Base-by-base conservation (phyloP, 1,284 basidiomycete genomes). In the Apiotrichum sp. region DNA sequence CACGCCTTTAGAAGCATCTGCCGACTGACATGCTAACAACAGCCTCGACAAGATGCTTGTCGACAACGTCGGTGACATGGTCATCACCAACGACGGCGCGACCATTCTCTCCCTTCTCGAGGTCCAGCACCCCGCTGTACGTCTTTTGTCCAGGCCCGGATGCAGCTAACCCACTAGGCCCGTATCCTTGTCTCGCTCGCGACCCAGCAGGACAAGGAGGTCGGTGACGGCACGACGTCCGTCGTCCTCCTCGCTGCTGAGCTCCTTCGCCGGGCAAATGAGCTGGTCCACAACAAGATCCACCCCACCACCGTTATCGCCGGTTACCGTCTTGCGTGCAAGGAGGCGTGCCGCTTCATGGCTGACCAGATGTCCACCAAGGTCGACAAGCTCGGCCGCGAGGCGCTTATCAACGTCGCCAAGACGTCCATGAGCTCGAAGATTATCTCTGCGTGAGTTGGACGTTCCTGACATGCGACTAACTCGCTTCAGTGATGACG, bases 351-450 rank as follows among this genome's bases (percentile, higher is more conserved):
- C 73, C 91, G 92, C 75, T 98, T 95, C 78, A 91, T 99, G 86
- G 90, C 93, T 68, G 95, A 98, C 72, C 95, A 98, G 76, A 79
- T 99, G 57, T 90, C 89, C 69, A 87, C 96, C 57, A 98, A 93
- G 78, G 91, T 98, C 39, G 95, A 98, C 73, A 77, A 84, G 50
- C 81, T 98, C 22, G 93, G 93, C 47, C 83, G 87, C 66, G 95
- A 98, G 52, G 90, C 91, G 42, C 78, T 99, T 71, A 81, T 98
- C 76, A 99, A 97, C 78, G 89, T 92, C 34, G 96, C 96, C 56
- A 98, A 96, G 81, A 99, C 96, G 47, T 93, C 88, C 64, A 98
- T 99, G 96, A 87, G 92, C 65, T 97, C 93, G 76, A 99, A 99
- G 80, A 92, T 99, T 75, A 93, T 99, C 64, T 89, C 92, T 72